Conservation (phyloP, 164 flowering plant species). For the Stephania cephalantha region DNA sequence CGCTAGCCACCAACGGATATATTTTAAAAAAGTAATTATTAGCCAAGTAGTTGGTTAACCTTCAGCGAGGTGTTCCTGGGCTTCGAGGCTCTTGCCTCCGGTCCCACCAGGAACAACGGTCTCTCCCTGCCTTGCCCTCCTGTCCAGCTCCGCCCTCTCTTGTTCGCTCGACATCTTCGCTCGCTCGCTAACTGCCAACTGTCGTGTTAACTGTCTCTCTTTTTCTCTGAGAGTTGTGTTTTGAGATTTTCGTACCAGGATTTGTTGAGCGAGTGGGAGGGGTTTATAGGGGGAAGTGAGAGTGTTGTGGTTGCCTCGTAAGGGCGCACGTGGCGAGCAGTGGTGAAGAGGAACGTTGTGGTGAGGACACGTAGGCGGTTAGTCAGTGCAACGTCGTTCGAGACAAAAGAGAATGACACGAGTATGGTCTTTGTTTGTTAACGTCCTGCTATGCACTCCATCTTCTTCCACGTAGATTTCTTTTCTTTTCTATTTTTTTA, state of each 20-base stretch:
- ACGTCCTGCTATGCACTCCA: background rate
- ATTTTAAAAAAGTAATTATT: too few relatives aligned
- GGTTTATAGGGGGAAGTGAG: background rate
- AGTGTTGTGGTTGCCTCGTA: background rate
- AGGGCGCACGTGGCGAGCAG: slow-evolving; percentile 10
- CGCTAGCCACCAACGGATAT: too few relatives aligned
- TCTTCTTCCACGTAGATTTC: background rate
- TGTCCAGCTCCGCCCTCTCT: slow-evolving; percentile 46
- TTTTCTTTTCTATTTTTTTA: too few relatives aligned
- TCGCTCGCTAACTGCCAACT: too few relatives aligned
- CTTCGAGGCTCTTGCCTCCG: slow-evolving; percentile 79
- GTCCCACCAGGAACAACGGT: slow-evolving; percentile 78
- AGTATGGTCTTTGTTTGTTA: too few relatives aligned
- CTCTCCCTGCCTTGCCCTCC: slow-evolving; percentile 65
- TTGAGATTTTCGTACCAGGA: too few relatives aligned
- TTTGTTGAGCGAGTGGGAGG: background rate
- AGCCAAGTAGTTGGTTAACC: slow-evolving; percentile 28
- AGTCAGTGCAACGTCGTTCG: slow-evolving; percentile 1
- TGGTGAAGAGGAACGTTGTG: background rate
- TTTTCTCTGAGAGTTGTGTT: too few relatives aligned
- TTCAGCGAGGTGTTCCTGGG: slow-evolving; percentile 78
- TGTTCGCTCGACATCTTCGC: slow-evolving; percentile 35
- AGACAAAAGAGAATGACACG: slow-evolving; percentile 19
- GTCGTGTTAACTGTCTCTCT: too few relatives aligned
- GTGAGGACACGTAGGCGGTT: slow-evolving; percentile 15